phyloP scores from a whole-genome alignment of 2,329 filamentous ascomycete species.

The Trichoderma koningiopsis region DNA sequence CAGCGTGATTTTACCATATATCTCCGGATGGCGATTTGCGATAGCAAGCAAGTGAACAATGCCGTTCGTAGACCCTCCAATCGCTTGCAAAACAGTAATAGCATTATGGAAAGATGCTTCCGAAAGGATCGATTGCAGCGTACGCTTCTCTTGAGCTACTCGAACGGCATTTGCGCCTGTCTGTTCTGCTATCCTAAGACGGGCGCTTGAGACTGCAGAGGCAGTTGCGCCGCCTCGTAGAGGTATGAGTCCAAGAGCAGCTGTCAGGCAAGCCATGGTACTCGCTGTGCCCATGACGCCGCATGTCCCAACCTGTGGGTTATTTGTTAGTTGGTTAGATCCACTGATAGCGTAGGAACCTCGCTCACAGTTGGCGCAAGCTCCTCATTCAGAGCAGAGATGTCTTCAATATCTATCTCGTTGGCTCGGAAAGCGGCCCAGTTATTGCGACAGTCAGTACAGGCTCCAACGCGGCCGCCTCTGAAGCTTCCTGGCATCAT shows the following conservation, averaged over 20 bases:
- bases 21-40: slow-evolving; percentile 68
- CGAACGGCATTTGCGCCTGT: slow-evolving; percentile 70
- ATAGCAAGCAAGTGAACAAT: slow-evolving; percentile 87
- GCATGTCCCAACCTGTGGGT: slow-evolving; percentile 67
- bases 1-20: slow-evolving; percentile 66
- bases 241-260: slow-evolving; percentile 78
- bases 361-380: slow-evolving; percentile 66
- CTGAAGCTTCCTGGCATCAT: slow-evolving; percentile 74
- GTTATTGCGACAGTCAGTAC: slow-evolving; percentile 73
- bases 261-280: slow-evolving; percentile 84
- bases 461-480: slow-evolving; percentile 68
- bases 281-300: slow-evolving; percentile 92
- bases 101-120: slow-evolving; percentile 81
- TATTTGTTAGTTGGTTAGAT: not conserved
- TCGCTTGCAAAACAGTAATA: slow-evolving; percentile 81
- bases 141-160: slow-evolving; percentile 64
- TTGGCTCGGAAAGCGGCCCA: slow-evolving; percentile 71
- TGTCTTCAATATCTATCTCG: slow-evolving; percentile 70
- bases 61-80: slow-evolving; percentile 83
- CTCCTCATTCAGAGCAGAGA: slow-evolving; percentile 70
- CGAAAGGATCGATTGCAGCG: slow-evolving; percentile 70
- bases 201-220: slow-evolving; percentile 74
- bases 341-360: not conserved
- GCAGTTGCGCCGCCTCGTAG: slow-evolving; percentile 72
- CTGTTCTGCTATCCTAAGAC: slow-evolving; percentile 78